These are phyloP conservation scores for Ophiostoma fasciatum DNA, from an alignment of 2,329 filamentous ascomycete species.

Conservation along the genomic window DNA sequence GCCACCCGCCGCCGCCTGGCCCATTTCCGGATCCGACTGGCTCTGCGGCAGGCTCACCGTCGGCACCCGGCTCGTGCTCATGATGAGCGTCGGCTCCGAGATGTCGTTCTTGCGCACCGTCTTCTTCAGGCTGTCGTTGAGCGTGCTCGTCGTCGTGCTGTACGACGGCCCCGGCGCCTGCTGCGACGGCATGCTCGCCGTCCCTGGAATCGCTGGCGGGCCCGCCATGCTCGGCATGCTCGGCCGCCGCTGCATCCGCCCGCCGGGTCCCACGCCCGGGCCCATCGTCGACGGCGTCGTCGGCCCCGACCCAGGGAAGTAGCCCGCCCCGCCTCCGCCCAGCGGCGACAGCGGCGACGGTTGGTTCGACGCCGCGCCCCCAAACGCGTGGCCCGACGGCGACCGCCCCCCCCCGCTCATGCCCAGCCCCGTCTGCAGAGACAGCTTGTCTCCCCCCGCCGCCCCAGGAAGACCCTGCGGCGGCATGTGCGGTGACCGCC, in stretches of 20 bases:
- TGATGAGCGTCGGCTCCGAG: constrained; percentile 34
- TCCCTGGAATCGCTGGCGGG: too few relatives aligned
- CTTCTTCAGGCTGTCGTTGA: constrained; percentile 26
- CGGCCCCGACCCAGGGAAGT: constrained; percentile 16
- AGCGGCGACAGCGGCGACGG: constrained; percentile 32
- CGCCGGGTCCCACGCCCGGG: constrained; percentile 14
- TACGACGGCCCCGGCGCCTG: constrained; percentile 12
- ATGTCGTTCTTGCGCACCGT: constrained; percentile 32
- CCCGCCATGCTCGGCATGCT: constrained; percentile 11
- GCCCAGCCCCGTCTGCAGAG: constrained; percentile 15
- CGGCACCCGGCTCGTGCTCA: constrained; percentile 29
- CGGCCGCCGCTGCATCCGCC: constrained; percentile 6
- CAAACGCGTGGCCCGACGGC: constrained; percentile 14
- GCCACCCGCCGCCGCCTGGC: constrained; percentile 13
- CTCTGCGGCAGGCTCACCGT: constrained; percentile 24
- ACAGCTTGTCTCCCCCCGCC: constrained; percentile 21
- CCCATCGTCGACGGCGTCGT: constrained; percentile 19
- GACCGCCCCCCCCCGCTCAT: constrained; percentile 4
- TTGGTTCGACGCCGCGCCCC: constrained; percentile 22
- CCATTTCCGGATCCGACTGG: too few relatives aligned
- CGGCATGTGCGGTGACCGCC: constrained; percentile 32
- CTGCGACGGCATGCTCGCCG: not conserved
- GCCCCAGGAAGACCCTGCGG: too few relatives aligned
- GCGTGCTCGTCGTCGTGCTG: constrained; percentile 14
- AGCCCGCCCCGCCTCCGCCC: constrained; percentile 14